Evolutionary conservation across 2,329 filamentous ascomycete genomes (phyloP).

Genomic region (Xylariaceae sp.): DNA sequence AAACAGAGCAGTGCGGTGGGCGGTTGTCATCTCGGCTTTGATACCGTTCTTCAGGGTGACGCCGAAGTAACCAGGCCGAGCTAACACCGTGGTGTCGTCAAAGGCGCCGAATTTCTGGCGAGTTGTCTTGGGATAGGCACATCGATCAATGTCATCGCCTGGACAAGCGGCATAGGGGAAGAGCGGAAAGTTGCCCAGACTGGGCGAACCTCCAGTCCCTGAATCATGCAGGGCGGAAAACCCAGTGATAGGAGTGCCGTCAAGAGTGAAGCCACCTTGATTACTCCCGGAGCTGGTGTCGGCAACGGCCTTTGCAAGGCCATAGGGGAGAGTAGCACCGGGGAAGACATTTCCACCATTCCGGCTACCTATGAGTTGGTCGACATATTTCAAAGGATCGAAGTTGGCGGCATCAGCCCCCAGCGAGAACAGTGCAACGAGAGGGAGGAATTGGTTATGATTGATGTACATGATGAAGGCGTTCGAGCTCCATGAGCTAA

Average conservation of each 20-base stretch:
- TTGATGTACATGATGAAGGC: constrained; percentile 22
- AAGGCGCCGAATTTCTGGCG: constrained; percentile 41
- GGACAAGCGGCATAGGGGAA: constrained; percentile 62
- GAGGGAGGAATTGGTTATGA: constrained; percentile 12
- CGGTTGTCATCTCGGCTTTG: constrained; percentile 60
- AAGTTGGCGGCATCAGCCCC: constrained; percentile 22
- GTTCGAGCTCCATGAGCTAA: constrained; percentile 9
- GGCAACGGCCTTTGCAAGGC: constrained; percentile 53
- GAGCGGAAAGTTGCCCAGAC: constrained; percentile 67
- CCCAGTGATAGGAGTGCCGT: constrained; percentile 45
- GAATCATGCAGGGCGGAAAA: constrained; percentile 56
- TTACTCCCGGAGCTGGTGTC: constrained; percentile 50
- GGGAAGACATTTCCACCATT: constrained; percentile 45
- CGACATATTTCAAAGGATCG: constrained; percentile 40
- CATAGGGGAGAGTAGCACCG: constrained; percentile 36
- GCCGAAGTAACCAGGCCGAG: constrained; percentile 61
- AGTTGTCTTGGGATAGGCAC: constrained; percentile 50
- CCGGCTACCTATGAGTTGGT: constrained; percentile 49
- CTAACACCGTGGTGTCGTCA: constrained; percentile 46
- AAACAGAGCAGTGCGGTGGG: constrained; percentile 62
- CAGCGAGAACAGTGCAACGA: constrained; percentile 18
- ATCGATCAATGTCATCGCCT: constrained; percentile 56
- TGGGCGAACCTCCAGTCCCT: constrained; percentile 54
- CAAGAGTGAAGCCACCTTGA: constrained; percentile 53
- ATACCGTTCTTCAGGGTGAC: constrained; percentile 55